Conservation (phyloP, 306 rosid species). For the Dryas drummondii region DNA sequence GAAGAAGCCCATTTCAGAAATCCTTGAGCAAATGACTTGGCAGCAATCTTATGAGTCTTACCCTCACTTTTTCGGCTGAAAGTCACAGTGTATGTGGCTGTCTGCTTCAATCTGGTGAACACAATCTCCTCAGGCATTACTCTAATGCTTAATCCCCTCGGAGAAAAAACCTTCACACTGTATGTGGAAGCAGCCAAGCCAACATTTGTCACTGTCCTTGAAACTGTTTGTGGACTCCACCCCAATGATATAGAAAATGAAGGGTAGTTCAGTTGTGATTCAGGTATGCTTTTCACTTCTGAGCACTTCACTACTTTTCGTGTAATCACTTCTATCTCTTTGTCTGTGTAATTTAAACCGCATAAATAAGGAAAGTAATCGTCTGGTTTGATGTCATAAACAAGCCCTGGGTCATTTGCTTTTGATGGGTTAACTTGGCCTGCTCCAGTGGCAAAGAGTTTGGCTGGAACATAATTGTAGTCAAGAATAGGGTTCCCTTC, state of each 20-base stretch:
- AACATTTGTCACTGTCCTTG: conserved; percentile 51
- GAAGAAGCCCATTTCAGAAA: conserved; percentile 48
- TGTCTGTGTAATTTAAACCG: conserved; percentile 45
- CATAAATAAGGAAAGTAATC: conserved; percentile 60
- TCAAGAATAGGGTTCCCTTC: conserved; percentile 12
- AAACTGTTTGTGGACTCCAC: no score
- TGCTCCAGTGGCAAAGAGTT: conserved; percentile 47
- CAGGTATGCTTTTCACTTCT: conserved; percentile 18
- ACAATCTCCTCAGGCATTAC: conserved; percentile 30
- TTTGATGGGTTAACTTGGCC: conserved; percentile 58
- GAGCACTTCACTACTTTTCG: conserved; percentile 34
- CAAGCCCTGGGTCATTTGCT: conserved; percentile 51
- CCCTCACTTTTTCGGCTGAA: conserved; percentile 3
- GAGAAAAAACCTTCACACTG: neutral
- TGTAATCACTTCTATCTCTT: conserved; percentile 31
- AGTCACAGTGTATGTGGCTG: conserved; percentile 24
- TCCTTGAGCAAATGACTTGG: conserved; percentile 32
- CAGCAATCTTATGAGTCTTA: no score
- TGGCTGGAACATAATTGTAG: conserved; percentile 12
- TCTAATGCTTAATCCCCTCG: conserved; percentile 1
- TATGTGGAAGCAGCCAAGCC: conserved; percentile 39
- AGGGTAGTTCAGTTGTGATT: conserved; percentile 54
- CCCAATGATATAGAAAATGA: conserved; percentile 40
- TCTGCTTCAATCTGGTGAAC: conserved; percentile 45
- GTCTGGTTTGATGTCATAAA: conserved; percentile 40